Evolutionary conservation across 306 rosid species (phyloP).

Genomic region (Macrotyloma uniflorum): DNA sequence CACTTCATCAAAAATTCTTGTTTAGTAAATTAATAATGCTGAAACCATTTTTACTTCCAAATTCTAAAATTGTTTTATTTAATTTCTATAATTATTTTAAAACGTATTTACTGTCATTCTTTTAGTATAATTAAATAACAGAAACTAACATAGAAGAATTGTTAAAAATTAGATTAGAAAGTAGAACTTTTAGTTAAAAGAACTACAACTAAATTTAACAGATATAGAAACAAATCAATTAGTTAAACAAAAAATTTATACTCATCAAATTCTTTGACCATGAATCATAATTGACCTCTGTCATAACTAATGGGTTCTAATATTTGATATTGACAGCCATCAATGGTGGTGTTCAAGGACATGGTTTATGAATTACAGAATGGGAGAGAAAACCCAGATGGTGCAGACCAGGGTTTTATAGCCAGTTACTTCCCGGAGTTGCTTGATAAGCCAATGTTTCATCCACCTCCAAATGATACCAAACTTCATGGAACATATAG

Average conservation of each 20-base stretch:
- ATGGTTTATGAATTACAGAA: conserved; percentile 61
- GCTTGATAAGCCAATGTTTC: conserved; percentile 74
- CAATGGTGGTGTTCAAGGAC: conserved; percentile 64
- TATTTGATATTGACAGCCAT: conserved; percentile 58
- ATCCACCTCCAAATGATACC: conserved; percentile 58
- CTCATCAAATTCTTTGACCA: not conserved
- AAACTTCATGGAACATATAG: conserved; percentile 69
- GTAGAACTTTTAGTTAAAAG: too few relatives aligned
- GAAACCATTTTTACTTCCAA: too few relatives aligned
- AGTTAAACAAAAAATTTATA: too few relatives aligned
- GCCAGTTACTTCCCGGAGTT: conserved; percentile 68
- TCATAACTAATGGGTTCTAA: not conserved
- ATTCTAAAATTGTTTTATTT: too few relatives aligned
- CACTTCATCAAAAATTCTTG: too few relatives aligned
- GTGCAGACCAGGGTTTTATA: conserved; percentile 87
- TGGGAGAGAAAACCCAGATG: conserved; percentile 75
- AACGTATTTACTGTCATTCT: too few relatives aligned
- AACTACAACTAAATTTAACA: too few relatives aligned
- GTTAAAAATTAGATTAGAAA: too few relatives aligned
- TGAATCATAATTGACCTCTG: not conserved
- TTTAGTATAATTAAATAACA: too few relatives aligned
- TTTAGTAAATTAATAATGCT: not conserved
- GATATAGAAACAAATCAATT: too few relatives aligned
- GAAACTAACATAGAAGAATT: too few relatives aligned
- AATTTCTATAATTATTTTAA: too few relatives aligned